A percentile compares a stretch with the other conserved stretches of the same genome.
Evolutionary conservation across 2,329 filamentous ascomycete genomes (phyloP).

Genomic region (Fusarium sp.): DNA sequence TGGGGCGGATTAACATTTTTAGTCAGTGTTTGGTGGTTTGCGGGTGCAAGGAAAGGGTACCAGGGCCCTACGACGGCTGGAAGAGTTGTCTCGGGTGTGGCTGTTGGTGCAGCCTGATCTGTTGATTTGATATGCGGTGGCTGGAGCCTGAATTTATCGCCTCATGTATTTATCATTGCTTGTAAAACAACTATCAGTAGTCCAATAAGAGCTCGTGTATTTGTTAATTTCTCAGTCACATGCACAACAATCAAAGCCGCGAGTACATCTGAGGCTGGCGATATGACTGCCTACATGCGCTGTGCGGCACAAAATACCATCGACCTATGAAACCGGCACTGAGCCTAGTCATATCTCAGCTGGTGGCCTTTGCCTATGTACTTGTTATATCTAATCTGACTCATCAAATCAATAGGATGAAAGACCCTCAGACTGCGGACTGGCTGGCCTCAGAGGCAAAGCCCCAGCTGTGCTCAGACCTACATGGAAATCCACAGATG

Average conservation of each 20-base stretch:
- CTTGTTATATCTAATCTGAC: neutral
- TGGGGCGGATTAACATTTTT: constrained; percentile 58
- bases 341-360: neutral
- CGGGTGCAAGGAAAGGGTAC: constrained; percentile 48
- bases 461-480: constrained; percentile 4
- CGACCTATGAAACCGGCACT: neutral
- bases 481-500: neutral
- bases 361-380: neutral
- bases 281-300: neutral
- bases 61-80: constrained; percentile 45
- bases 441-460: constrained; percentile 24
- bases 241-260: neutral
- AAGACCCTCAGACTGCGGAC: constrained; percentile 4
- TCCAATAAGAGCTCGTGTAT: neutral
- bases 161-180: neutral
- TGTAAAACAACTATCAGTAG: neutral
- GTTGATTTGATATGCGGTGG: neutral
- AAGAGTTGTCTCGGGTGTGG: constrained; percentile 39
- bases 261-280: neutral
- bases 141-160: neutral
- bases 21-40: constrained; percentile 59
- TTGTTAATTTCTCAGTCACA: neutral
- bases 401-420: constrained; percentile 12
- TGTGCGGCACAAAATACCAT: neutral
- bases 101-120: constrained; percentile 37